Percentiles rank a stretch among this genome's conserved stretches.
phyloP scores from a whole-genome alignment of 306 rosid genomes.

The Begonia masoniana region DNA sequence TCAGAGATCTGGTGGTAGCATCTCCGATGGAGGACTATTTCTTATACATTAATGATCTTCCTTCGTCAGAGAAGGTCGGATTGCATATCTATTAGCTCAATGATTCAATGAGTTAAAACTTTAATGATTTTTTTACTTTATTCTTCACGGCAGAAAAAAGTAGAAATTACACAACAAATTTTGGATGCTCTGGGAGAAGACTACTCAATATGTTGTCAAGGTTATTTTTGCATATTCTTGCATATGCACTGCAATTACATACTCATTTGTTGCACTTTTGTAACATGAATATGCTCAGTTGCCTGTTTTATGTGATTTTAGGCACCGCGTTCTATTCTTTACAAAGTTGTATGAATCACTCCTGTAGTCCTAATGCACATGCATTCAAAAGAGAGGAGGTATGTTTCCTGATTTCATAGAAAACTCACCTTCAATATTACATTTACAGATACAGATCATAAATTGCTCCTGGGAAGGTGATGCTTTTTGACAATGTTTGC shows the following conservation, averaged over 20 bases:
- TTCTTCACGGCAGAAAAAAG: slow-evolving; percentile 50
- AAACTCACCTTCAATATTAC: no score
- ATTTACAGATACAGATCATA: no score
- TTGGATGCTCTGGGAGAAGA: slow-evolving; percentile 82
- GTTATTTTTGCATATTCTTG: slow-evolving; percentile 30
- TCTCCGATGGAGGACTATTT: slow-evolving; percentile 96
- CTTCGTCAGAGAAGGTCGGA: slow-evolving; percentile 56
- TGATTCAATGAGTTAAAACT: slow-evolving; percentile 8
- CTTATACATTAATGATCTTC: slow-evolving; percentile 59
- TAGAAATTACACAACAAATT: slow-evolving; percentile 58
- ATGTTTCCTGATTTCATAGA: slow-evolving; percentile 3
- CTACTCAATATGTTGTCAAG: slow-evolving; percentile 77
- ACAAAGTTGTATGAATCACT: slow-evolving; percentile 95
- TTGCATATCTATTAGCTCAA: slow-evolving; percentile 4
- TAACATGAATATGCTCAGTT: no score
- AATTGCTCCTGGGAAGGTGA: no score
- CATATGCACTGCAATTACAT: background rate
- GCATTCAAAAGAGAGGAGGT: slow-evolving; percentile 98
- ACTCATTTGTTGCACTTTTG: no score
- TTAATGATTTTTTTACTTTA: slow-evolving; percentile 1
- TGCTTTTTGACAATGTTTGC: no score
- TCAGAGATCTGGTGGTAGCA: slow-evolving; percentile 92
- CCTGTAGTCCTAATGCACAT: slow-evolving; percentile 82
- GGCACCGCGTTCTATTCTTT: slow-evolving; percentile 87
- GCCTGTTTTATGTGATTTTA: slow-evolving; percentile 9